Conservation (phyloP, 2,329 filamentous ascomycete species). For the Claviceps cyperi region DNA sequence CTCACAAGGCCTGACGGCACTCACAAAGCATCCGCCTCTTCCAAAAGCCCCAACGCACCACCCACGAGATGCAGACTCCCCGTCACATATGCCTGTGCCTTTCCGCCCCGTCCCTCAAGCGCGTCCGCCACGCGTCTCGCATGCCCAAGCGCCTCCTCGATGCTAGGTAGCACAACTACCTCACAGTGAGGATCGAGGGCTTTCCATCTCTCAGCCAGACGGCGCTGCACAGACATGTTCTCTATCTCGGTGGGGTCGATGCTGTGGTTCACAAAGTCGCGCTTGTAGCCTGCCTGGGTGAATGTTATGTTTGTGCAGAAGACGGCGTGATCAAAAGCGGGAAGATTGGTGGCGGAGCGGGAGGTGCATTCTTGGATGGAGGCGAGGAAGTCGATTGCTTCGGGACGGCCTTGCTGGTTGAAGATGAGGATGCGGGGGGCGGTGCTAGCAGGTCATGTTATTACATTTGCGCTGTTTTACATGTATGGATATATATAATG, state of each 20-base stretch:
- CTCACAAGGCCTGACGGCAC: no score
- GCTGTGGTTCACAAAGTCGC: slow-evolving; percentile 42
- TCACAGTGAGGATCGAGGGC: slow-evolving; percentile 30
- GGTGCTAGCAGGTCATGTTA: slow-evolving; percentile 10
- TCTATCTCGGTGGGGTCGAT: slow-evolving; percentile 36
- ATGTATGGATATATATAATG: background rate
- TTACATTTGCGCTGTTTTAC: background rate
- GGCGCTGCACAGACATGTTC: slow-evolving; percentile 36
- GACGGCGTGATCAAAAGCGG: slow-evolving; percentile 54
- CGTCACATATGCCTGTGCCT: slow-evolving; percentile 38
- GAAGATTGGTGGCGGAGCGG: slow-evolving; percentile 12
- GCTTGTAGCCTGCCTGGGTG: slow-evolving; percentile 34
- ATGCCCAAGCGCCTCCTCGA: slow-evolving; percentile 39
- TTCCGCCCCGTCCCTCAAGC: slow-evolving; percentile 16
- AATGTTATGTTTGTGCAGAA: slow-evolving; percentile 69
- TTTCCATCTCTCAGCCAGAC: slow-evolving; percentile 37
- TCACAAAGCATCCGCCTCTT: slow-evolving; percentile 29
- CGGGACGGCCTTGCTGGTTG: slow-evolving; percentile 59
- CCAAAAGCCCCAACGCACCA: slow-evolving; percentile 34
- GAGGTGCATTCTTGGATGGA: slow-evolving; percentile 25
- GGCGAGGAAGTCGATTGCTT: slow-evolving; percentile 38
- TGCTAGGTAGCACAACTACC: slow-evolving; percentile 34
- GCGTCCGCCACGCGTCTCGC: slow-evolving; percentile 23
- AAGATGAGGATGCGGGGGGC: slow-evolving; percentile 55
- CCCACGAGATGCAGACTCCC: slow-evolving; percentile 51